Base-by-base conservation (phyloP, 2,329 filamentous ascomycete genomes). In the Botrytis byssoidea region DNA sequence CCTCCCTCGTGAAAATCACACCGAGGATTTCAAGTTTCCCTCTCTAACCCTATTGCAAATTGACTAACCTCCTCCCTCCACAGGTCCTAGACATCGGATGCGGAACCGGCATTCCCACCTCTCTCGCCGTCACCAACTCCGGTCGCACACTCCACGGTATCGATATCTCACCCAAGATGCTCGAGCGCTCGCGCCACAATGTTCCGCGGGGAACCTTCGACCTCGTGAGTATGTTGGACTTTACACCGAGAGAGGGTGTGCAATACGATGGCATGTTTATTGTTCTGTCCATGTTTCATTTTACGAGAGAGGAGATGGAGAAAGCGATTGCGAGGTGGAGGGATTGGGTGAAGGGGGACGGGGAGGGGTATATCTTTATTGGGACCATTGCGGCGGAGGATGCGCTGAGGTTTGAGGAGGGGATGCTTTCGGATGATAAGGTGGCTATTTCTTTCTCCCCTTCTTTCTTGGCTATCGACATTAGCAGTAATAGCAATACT, bases 31-130 rank as follows among this genome's bases (percentile, higher is more conserved):
- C 40, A 16, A 40, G 2, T 42, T 42, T 18, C 22, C 40, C 12
- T n/a, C 2, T 40, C 5, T 14, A 2, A 7, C 32, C 32, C 37
- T 5, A n/a, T 37, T 37, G 10, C 37, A 42, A 55, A 20, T 25
- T 57, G 16, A 55, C 65, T 42, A 16, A 42, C 40, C 40, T 42
- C 40, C 12, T 35, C 20, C 14, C 46, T 1, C 46, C 9, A 14
- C 9, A 42, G 66, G n/a, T 68, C 35, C 46, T 68, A 29, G 66
- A 68, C 5, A 10, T 57, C 2, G 66, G 66, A 1, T 29, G 8
- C n/a, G 66, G 66, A 9, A 68, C 66, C 25, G 48, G 66, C 5
- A 57, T 68, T n/a, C 66, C 66, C 48, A 32, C 18, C 25, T 55
- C 35, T 9, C 66, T 29, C n/a, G 51, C 48, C 10, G 25, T 68